Evolutionary conservation across 2,329 filamentous ascomycete species (phyloP).

Genomic region (Monilinia vaccinii-corymbosi): DNA sequence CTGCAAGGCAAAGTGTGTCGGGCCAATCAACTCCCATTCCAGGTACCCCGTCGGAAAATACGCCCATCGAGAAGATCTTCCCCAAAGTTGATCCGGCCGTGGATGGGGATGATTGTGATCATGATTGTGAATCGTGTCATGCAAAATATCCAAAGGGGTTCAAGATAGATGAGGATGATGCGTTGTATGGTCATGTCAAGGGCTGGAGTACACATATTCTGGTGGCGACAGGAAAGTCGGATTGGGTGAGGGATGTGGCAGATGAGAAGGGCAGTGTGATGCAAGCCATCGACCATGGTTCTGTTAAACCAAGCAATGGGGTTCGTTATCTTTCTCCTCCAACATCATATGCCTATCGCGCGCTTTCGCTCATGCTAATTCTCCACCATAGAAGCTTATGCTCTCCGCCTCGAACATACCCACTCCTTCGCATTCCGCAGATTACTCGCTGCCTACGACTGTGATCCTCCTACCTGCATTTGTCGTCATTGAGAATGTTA

Average conservation of each 20-base stretch:
- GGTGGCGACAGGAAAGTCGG: slow-evolving; percentile 89
- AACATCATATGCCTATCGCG: slow-evolving; percentile 14
- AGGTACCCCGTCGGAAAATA: slow-evolving; percentile 17
- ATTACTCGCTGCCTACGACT: slow-evolving; percentile 62
- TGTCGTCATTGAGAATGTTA: slow-evolving; percentile 73
- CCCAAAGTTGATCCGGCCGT: slow-evolving; percentile 61
- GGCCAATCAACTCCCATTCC: slow-evolving; percentile 22
- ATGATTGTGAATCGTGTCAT: slow-evolving; percentile 76
- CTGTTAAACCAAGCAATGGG: slow-evolving; percentile 54
- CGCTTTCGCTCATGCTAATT: background rate
- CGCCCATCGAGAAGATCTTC: slow-evolving; percentile 47
- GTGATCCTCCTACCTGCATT: slow-evolving; percentile 81
- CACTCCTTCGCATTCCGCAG: slow-evolving; percentile 56
- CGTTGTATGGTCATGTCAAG: slow-evolving; percentile 76
- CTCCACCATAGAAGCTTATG: slow-evolving; percentile 61
- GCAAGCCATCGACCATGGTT: slow-evolving; percentile 56
- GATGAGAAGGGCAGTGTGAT: slow-evolving; percentile 83
- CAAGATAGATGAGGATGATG: slow-evolving; percentile 67
- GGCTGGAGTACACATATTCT: slow-evolving; percentile 84
- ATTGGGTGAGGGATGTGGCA: slow-evolving; percentile 84
- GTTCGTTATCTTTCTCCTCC: slow-evolving; percentile 37
- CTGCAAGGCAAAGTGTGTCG: slow-evolving; percentile 21
- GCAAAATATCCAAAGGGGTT: slow-evolving; percentile 64
- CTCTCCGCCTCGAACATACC: slow-evolving; percentile 89
- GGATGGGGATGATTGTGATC: slow-evolving; percentile 83